Evolutionary conservation across 345 rosid species (phyloP).

Genomic region (Lepidium aucheri): DNA sequence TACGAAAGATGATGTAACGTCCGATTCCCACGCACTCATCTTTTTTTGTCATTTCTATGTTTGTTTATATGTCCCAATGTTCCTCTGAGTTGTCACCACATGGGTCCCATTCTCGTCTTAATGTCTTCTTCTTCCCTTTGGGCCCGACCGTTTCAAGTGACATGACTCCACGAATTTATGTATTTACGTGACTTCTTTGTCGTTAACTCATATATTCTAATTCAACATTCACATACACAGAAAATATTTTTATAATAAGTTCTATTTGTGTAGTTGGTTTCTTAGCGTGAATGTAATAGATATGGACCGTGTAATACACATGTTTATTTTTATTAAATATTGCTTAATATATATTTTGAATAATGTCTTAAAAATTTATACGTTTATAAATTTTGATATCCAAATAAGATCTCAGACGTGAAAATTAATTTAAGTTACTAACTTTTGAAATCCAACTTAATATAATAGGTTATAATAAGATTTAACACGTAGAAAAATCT

Average conservation of each 20-base stretch:
- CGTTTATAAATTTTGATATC: no score
- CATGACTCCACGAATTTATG: neutral
- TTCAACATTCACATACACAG: neutral
- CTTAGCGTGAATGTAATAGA: neutral
- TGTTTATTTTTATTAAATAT: no score
- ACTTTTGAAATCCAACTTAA: no score
- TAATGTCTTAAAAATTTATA: no score
- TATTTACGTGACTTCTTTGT: neutral
- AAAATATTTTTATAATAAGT: no score
- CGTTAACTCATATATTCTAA: neutral
- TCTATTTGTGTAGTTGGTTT: neutral
- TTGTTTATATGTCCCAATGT: constrained; percentile 5
- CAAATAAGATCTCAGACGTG: no score
- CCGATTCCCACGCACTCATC: constrained; percentile 18
- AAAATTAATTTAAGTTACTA: no score
- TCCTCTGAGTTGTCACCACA: constrained; percentile 18
- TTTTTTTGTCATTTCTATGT: neutral
- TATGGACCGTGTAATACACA: no score
- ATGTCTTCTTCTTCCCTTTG: constrained; percentile 9
- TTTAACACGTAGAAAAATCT: no score
- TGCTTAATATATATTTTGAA: no score
- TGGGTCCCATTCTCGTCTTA: constrained; percentile 10
- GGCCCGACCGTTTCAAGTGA: constrained; percentile 8
- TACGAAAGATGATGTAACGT: constrained; percentile 17
- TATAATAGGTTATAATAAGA: no score